These are phyloP conservation scores for Ophiostoma pallidulum DNA, from an alignment of 2,329 filamentous ascomycete genomes.

Conservation along the genomic window DNA sequence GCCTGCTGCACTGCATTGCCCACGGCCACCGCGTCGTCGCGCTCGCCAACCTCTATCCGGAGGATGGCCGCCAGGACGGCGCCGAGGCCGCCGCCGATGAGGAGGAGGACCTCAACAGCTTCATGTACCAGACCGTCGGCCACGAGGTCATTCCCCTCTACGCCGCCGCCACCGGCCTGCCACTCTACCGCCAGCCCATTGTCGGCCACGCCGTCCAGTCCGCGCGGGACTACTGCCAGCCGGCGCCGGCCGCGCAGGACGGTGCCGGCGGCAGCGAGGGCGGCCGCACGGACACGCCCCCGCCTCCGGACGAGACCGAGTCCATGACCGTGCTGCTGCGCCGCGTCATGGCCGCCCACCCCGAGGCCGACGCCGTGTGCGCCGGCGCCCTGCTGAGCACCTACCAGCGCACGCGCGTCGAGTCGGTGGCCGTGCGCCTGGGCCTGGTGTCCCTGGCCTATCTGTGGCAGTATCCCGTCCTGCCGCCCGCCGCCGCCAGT, in stretches of 20 bases:
- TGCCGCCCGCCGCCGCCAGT: conserved; percentile 42
- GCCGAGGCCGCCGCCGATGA: conserved; percentile 28
- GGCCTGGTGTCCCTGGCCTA: conserved; percentile 74
- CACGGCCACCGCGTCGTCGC: conserved; percentile 82
- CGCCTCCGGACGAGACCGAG: conserved; percentile 70
- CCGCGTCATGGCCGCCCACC: conserved; percentile 57
- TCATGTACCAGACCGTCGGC: conserved; percentile 99
- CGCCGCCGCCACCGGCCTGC: conserved; percentile 64
- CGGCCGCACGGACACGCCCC: no score
- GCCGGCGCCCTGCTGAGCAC: conserved; percentile 90
- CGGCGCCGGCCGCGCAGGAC: no score
- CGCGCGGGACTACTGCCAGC: conserved; percentile 54
- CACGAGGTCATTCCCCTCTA: conserved; percentile 82
- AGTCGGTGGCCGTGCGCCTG: conserved; percentile 80
- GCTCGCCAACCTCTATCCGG: conserved; percentile 76
- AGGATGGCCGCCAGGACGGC: background rate
- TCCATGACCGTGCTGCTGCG: conserved; percentile 68
- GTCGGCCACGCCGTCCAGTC: conserved; percentile 60
- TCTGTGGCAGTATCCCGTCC: conserved; percentile 80
- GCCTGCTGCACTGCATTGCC: conserved; percentile 76
- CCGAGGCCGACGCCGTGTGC: conserved; percentile 74
- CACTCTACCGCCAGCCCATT: conserved; percentile 75
- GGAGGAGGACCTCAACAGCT: conserved; percentile 74
- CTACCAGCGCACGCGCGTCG: conserved; percentile 92
- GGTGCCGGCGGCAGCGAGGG: no score